Evolutionary conservation across 805 yeast species (phyloP).

Genomic region (Spathaspora sp.): DNA sequence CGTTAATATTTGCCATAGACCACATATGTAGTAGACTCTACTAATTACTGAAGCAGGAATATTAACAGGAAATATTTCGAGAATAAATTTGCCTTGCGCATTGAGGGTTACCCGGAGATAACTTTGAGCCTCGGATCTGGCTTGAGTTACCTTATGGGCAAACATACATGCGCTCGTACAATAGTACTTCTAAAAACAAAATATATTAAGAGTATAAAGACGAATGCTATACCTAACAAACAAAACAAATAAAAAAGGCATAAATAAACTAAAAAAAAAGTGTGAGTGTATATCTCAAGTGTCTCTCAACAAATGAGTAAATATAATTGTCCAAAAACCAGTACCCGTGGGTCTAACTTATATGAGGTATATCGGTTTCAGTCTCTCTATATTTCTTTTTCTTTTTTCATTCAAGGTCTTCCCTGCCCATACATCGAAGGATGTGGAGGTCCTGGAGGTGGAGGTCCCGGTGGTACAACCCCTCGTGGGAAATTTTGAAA

Average conservation of each 20-base stretch:
- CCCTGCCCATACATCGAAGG: slow-evolving; percentile 27
- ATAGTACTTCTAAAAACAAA: not conserved
- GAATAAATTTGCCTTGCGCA: no score
- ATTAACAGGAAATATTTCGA: no score
- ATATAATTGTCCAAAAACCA: not conserved
- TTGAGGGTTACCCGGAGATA: no score
- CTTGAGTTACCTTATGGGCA: not conserved
- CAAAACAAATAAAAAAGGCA: not conserved
- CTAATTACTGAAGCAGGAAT: no score
- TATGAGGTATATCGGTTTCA: not conserved
- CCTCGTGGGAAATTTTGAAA: slow-evolving; percentile 21
- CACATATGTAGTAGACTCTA: no score
- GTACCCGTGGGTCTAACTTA: not conserved
- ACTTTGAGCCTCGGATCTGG: no score
- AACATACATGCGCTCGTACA: not conserved
- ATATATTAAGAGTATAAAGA: not conserved
- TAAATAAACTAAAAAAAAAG: not conserved
- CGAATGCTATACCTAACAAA: not conserved
- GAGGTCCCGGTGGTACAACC: not conserved
- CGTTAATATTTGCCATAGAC: no score
- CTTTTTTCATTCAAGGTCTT: slow-evolving; percentile 10
- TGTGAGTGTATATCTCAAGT: not conserved
- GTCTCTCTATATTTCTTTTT: not conserved
- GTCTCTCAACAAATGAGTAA: not conserved
- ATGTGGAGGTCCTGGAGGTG: slow-evolving; percentile 11